Evolutionary conservation across 495 filamentous ascomycete genomes (phyloP).

Genomic region (Emericellopsis terricola): DNA sequence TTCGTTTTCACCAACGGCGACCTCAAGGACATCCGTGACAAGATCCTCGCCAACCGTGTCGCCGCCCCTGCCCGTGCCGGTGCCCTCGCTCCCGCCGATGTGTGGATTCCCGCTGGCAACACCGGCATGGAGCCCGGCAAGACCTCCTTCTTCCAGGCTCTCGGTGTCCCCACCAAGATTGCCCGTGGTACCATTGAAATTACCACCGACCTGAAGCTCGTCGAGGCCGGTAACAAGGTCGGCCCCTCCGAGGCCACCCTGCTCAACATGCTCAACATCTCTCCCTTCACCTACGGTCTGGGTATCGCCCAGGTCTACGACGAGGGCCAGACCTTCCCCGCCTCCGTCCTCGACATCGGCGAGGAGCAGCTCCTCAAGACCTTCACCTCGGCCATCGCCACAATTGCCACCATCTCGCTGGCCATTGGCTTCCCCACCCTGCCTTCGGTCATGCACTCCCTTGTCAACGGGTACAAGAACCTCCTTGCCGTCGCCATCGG

Average conservation of each 20-base stretch:
- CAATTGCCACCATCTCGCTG: conserved; percentile 80
- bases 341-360: conserved; percentile 75
- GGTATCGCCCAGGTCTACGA: conserved; percentile 90
- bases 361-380: conserved; percentile 79
- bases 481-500: conserved; percentile 74
- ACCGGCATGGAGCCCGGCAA: conserved; percentile 99
- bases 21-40: conserved; percentile 76
- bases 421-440: conserved; percentile 88
- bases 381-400: conserved; percentile 64
- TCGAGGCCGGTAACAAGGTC: conserved; percentile 84
- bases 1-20: conserved; percentile 99
- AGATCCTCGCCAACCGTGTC: conserved; percentile 92
- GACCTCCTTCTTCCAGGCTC: conserved; percentile 99
- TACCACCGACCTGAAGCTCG: conserved; percentile 90
- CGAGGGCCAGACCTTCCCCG: conserved; percentile 74
- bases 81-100: conserved; percentile 81
- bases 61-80: conserved; percentile 93
- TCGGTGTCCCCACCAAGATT: conserved; percentile 99
- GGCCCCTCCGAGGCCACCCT: conserved; percentile 96
- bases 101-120: conserved; percentile 88
- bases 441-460: conserved; percentile 86
- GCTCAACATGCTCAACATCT: conserved; percentile 99
- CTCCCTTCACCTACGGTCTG: conserved; percentile 99
- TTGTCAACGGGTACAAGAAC: conserved; percentile 97
- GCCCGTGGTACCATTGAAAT: conserved; percentile 99